These are phyloP conservation scores for Noccaea caerulescens DNA, from an alignment of 345 rosid species.

Conservation along the genomic window DNA sequence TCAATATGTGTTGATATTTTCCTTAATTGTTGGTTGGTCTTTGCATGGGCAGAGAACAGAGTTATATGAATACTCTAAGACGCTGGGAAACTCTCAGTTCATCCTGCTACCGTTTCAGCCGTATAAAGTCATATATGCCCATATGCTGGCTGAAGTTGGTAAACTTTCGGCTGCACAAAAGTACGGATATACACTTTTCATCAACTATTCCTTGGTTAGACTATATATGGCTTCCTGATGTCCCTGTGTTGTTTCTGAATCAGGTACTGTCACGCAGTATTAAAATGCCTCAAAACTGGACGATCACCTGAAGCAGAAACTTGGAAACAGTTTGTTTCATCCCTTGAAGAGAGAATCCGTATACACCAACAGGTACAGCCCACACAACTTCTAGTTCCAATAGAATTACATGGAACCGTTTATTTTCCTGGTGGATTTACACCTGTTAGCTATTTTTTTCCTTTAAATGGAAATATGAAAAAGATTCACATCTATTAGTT, in stretches of 20 bases:
- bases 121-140: slow-evolving; percentile 91
- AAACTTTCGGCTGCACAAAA: slow-evolving; percentile 86
- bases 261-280: slow-evolving; percentile 79
- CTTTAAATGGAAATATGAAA: too few relatives aligned
- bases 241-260: slow-evolving; percentile 12
- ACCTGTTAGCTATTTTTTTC: too few relatives aligned
- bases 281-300: slow-evolving; percentile 65
- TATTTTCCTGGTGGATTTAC: slow-evolving; percentile 1
- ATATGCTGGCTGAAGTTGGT: slow-evolving; percentile 98
- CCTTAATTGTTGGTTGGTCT: slow-evolving; percentile 39
- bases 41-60: slow-evolving; percentile 86
- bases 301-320: slow-evolving; percentile 64
- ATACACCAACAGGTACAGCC: slow-evolving; percentile 64
- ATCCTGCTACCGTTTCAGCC: slow-evolving; percentile 90
- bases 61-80: slow-evolving; percentile 91
- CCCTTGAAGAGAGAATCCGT: slow-evolving; percentile 77
- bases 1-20: slow-evolving; percentile 9
- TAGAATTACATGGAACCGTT: slow-evolving; percentile 20
- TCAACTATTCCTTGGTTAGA: slow-evolving; percentile 22
- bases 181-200: slow-evolving; percentile 57
- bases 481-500: slow-evolving; percentile 10
- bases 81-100: slow-evolving; percentile 95
- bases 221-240: slow-evolving; percentile 42
- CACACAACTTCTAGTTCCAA: not conserved
- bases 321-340: slow-evolving; percentile 54